Evolutionary conservation across 108 stramenopile species (phyloP).

Genomic region (Fistulifera solaris): DNA sequence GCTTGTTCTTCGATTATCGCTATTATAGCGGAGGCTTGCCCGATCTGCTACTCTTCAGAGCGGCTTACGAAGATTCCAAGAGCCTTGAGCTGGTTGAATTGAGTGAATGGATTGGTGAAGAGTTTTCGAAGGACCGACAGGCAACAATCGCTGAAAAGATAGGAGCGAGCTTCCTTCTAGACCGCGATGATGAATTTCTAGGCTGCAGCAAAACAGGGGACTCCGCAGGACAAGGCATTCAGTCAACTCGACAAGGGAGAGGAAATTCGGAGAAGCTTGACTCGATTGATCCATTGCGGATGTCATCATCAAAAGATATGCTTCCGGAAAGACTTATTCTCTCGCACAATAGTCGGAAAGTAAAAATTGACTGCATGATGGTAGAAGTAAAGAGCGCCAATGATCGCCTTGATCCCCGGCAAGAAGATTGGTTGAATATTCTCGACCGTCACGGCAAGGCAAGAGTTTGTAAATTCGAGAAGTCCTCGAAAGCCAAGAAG

Average conservation of each 20-base stretch:
- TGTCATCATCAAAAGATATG: not conserved
- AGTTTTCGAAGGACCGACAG: constrained; percentile 14
- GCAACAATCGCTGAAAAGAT: constrained; percentile 6
- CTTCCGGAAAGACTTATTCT: constrained; percentile 42
- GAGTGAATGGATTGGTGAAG: constrained; percentile 75
- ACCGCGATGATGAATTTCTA: constrained; percentile 70
- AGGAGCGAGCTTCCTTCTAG: constrained; percentile 29
- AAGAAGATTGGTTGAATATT: constrained; percentile 83
- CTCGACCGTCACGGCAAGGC: constrained; percentile 44
- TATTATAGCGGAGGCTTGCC: constrained; percentile 79
- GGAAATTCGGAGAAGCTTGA: too few relatives aligned
- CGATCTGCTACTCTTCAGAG: constrained; percentile 46
- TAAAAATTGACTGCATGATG: constrained; percentile 60
- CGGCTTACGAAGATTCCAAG: constrained; percentile 8
- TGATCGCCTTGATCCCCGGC: constrained; percentile 68
- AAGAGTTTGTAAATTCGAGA: constrained; percentile 74
- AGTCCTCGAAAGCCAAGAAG: not conserved
- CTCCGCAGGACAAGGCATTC: constrained; percentile 20
- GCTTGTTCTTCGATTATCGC: constrained; percentile 69
- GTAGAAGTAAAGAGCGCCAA: constrained; percentile 78
- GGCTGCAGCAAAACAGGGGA: constrained; percentile 65
- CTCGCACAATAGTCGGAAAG: constrained; percentile 21
- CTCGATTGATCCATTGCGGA: too few relatives aligned
- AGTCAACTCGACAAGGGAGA: too few relatives aligned
- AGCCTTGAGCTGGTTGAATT: constrained; percentile 39